A percentile compares a stretch with the other conserved stretches of the same genome.
Evolutionary conservation across 257 asterid genomes (phyloP).

Genomic region (Verbascum thapsus): DNA sequence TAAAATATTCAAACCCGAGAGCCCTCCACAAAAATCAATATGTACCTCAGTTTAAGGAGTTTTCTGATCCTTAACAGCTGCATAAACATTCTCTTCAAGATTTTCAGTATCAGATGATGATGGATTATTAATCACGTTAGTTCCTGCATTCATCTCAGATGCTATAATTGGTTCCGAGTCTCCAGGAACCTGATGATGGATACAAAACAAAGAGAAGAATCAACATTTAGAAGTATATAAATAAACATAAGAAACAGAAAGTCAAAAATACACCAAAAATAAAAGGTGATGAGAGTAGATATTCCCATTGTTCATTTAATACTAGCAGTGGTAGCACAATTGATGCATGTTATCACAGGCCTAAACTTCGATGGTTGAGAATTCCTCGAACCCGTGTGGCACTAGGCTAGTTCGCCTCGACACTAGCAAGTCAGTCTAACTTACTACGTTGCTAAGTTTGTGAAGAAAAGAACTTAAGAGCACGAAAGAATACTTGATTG

Average conservation of each 20-base stretch:
- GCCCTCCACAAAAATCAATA: background rate
- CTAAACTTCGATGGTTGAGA: too few species aligned
- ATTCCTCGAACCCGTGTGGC: too few species aligned
- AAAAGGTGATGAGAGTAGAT: background rate
- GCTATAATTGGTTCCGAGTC: constrained; percentile 33
- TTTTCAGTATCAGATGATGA: constrained; percentile 33
- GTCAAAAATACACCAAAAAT: background rate
- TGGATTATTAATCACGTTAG: constrained; percentile 35
- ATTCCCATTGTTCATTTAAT: background rate
- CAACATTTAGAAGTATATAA: constrained; percentile 3
- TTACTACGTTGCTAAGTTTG: too few species aligned
- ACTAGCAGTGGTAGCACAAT: too few species aligned
- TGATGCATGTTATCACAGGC: too few species aligned
- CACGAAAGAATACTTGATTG: too few species aligned
- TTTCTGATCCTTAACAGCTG: constrained; percentile 40
- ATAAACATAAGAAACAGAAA: constrained; percentile 5
- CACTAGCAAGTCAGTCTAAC: too few species aligned
- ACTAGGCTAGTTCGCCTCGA: too few species aligned
- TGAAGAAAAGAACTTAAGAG: too few species aligned
- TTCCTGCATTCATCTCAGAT: constrained; percentile 40
- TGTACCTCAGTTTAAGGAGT: constrained; percentile 52
- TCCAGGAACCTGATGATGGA: constrained; percentile 46
- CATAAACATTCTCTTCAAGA: constrained; percentile 41
- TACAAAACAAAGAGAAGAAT: constrained; percentile 25
- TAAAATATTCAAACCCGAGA: background rate